Percentiles rank a stretch among this genome's conserved stretches.
phyloP scores from a whole-genome alignment of 2,329 filamentous ascomycete genomes.

The Xylaria sp. region DNA sequence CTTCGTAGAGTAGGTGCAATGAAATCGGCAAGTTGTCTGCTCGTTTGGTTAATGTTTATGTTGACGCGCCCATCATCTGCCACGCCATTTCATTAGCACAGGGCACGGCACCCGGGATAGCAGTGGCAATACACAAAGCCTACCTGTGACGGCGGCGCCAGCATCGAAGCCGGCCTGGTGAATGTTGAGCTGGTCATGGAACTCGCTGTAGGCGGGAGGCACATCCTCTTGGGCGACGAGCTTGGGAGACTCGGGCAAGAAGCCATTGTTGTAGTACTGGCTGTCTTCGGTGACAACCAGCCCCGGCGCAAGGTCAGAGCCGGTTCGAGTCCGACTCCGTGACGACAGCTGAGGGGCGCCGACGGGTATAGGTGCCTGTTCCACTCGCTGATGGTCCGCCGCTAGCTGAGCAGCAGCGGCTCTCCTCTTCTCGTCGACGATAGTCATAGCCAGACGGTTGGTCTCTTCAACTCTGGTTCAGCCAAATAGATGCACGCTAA shows the following conservation, averaged over 20 bases:
- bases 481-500: neutral
- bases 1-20: conserved; percentile 72
- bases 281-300: conserved; percentile 52
- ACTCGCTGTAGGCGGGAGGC: conserved; percentile 70
- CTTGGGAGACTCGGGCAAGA: conserved; percentile 52
- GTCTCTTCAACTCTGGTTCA: neutral
- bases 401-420: conserved; percentile 1
- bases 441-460: conserved; percentile 22
- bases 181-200: conserved; percentile 66
- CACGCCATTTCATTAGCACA: conserved; percentile 29
- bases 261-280: conserved; percentile 47
- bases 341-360: conserved; percentile 9
- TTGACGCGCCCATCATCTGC: conserved; percentile 80
- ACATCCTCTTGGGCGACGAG: conserved; percentile 56
- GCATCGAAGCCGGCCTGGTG: conserved; percentile 72
- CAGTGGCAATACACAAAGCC: conserved; percentile 19
- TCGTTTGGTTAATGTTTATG: conserved; percentile 81
- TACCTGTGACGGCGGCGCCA: conserved; percentile 68
- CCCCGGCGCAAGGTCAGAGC: conserved; percentile 46
- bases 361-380: conserved; percentile 28
- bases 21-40: conserved; percentile 72
- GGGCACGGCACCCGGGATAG: neutral
- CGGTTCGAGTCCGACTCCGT: conserved; percentile 15
- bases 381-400: conserved; percentile 14
- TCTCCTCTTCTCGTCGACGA: conserved; percentile 29